These are phyloP conservation scores for Cladosporium sphaerospermum DNA, from an alignment of 2,329 filamentous ascomycete genomes.

Conservation along the genomic window DNA sequence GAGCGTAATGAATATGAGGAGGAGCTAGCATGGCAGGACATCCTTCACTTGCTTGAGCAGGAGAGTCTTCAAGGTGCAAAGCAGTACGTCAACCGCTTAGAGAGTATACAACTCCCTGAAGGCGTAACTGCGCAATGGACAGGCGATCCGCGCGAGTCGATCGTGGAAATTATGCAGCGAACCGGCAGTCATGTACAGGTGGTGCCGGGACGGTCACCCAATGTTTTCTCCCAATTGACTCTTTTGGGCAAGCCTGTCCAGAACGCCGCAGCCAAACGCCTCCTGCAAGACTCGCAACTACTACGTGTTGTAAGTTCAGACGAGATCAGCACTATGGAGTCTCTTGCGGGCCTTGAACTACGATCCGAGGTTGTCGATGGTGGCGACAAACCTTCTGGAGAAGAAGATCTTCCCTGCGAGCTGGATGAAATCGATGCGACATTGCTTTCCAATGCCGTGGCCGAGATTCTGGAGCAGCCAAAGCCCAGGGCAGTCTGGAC, in stretches of 20 bases:
- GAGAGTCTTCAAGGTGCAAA: slow-evolving; percentile 11
- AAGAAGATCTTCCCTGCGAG: not conserved
- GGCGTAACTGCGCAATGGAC: slow-evolving; percentile 5
- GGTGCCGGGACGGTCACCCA: not conserved
- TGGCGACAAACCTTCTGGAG: not conserved
- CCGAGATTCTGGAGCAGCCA: not conserved
- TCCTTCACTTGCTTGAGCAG: slow-evolving; percentile 16
- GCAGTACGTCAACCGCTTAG: slow-evolving; percentile 16
- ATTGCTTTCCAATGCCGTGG: not conserved
- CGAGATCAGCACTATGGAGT: not conserved
- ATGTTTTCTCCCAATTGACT: slow-evolving; percentile 17
- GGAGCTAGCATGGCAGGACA: slow-evolving; percentile 13
- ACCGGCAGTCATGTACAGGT: slow-evolving; percentile 26
- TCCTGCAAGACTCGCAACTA: slow-evolving; percentile 15
- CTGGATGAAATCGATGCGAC: not conserved
- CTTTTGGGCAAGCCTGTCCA: slow-evolving; percentile 18
- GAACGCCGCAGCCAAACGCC: slow-evolving; percentile 15
- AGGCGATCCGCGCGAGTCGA: slow-evolving; percentile 14
- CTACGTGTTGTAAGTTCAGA: slow-evolving; percentile 9
- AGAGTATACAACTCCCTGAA: slow-evolving; percentile 19
- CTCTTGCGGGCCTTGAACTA: not conserved
- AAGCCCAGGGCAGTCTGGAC: slow-evolving; percentile 4
- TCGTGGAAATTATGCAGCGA: slow-evolving; percentile 28
- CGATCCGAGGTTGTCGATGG: not conserved
- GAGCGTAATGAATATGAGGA: not conserved